A percentile compares a stretch with the other conserved stretches of the same genome.
These are phyloP conservation scores for Populus pruinosa DNA, from an alignment of 345 rosid genomes.

Conservation along the genomic window DNA sequence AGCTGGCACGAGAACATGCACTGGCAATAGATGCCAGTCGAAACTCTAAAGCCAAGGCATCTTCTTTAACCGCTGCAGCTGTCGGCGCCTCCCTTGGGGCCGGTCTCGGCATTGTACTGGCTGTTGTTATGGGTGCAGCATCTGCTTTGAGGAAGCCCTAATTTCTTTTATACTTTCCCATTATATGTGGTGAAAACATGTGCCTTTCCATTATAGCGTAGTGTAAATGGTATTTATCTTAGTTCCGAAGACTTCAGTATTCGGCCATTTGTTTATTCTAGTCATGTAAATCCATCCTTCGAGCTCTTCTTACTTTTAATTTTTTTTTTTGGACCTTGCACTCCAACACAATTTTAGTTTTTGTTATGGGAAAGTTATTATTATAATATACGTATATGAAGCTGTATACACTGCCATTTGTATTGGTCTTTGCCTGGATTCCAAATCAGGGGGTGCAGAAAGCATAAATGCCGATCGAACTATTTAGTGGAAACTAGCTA, in stretches of 20 bases:
- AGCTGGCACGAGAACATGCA: constrained; percentile 49
- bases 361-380: too few species aligned
- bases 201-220: neutral
- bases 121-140: constrained; percentile 95
- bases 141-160: constrained; percentile 91
- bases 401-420: too few species aligned
- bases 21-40: constrained; percentile 26
- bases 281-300: constrained; percentile 18
- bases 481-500: too few species aligned
- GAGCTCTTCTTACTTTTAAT: neutral
- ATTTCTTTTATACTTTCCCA: constrained; percentile 1
- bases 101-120: constrained; percentile 83
- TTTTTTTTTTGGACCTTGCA: neutral
- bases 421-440: too few species aligned
- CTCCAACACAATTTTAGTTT: too few species aligned
- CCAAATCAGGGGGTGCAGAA: too few species aligned
- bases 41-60: constrained; percentile 53
- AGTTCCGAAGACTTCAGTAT: neutral
- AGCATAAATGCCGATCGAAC: too few species aligned
- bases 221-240: constrained; percentile 9
- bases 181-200: neutral
- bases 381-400: too few species aligned
- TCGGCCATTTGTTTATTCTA: constrained; percentile 30
- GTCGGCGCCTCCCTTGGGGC: constrained; percentile 98
- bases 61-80: constrained; percentile 71